phyloP scores from a whole-genome alignment of 2,329 filamentous ascomycete genomes.

The Nothophoma quercina region DNA sequence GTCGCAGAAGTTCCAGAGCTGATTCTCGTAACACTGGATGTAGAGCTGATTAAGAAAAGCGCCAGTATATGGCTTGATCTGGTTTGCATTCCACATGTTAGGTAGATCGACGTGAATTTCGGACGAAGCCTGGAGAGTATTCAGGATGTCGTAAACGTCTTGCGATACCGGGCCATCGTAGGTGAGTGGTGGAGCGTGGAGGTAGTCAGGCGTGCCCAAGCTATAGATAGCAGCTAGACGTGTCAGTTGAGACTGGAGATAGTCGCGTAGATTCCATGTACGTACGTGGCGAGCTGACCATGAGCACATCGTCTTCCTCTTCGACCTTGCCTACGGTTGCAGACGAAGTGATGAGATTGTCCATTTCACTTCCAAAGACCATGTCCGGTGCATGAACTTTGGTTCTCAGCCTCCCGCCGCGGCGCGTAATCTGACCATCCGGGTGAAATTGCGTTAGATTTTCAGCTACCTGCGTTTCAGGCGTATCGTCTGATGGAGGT shows the following conservation, averaged over 20 bases:
- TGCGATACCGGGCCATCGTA: not conserved
- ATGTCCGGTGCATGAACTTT: not conserved
- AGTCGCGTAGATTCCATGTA: not conserved
- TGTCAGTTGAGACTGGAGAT: no score
- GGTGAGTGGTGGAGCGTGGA: not conserved
- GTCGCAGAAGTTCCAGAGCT: constrained; percentile 35
- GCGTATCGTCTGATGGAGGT: not conserved
- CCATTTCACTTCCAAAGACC: constrained; percentile 13
- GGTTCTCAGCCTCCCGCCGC: not conserved
- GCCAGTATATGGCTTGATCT: constrained; percentile 27
- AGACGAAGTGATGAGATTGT: constrained; percentile 5
- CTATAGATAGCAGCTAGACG: not conserved
- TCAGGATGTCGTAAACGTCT: constrained; percentile 8
- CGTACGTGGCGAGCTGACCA: constrained; percentile 11
- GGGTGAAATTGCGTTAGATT: no score
- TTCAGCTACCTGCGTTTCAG: not conserved
- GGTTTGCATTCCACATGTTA: constrained; percentile 5
- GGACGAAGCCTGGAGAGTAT: not conserved
- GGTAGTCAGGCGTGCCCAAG: not conserved
- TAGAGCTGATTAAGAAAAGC: constrained; percentile 36
- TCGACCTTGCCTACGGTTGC: not conserved
- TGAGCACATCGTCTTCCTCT: not conserved
- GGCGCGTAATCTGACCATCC: not conserved
- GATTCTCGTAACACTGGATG: constrained; percentile 27
- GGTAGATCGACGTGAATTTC: constrained; percentile 28